Evolutionary conservation across 116 monocot species (phyloP).

Genomic region (Phalaenopsis hybrid): DNA sequence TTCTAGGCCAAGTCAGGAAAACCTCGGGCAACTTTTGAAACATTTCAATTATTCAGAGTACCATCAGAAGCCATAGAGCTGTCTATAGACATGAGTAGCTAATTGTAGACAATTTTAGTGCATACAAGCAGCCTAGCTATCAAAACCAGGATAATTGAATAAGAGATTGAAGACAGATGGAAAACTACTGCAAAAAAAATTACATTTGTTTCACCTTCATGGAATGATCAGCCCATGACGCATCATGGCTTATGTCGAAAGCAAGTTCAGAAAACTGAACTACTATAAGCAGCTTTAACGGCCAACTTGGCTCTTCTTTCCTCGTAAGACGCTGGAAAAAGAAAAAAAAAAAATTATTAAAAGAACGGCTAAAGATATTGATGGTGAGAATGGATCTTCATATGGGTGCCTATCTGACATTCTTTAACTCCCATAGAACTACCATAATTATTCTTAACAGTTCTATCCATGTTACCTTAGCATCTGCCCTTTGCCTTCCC

Average conservation of each 20-base stretch:
- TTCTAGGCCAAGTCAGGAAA: no score
- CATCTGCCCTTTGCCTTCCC: no score
- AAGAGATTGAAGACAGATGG: neutral
- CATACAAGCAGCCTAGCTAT: no score
- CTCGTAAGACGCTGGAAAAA: slow-evolving; percentile 67
- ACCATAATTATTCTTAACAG: no score
- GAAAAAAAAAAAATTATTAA: slow-evolving; percentile 1
- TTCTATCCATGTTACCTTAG: no score
- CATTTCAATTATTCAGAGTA: no score
- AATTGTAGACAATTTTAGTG: no score
- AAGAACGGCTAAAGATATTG: neutral
- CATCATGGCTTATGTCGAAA: neutral
- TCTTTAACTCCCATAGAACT: neutral
- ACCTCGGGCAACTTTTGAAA: no score
- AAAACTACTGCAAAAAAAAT: neutral
- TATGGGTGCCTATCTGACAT: neutral
- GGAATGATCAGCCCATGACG: neutral
- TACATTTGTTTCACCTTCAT: slow-evolving; percentile 4
- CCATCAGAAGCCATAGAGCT: no score
- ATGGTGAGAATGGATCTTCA: neutral
- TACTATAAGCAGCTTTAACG: slow-evolving; percentile 13
- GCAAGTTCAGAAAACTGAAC: neutral
- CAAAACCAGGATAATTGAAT: no score
- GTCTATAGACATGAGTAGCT: no score
- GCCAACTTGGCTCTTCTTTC: slow-evolving; percentile 52